Conservation (phyloP, 75 land plant genomes). For the Pinus tabuliformis region DNA sequence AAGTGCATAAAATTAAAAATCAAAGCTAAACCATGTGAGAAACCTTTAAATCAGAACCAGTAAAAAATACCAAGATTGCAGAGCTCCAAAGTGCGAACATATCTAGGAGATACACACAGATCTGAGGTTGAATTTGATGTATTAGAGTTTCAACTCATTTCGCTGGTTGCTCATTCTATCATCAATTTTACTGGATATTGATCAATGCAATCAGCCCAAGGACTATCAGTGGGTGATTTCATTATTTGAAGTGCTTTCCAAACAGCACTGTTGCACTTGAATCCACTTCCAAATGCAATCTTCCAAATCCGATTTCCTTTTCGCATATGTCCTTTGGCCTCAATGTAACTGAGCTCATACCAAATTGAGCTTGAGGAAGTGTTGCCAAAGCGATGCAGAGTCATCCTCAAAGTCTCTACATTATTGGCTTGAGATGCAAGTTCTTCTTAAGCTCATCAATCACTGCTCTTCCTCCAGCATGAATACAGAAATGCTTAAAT, state of each 20-base stretch:
- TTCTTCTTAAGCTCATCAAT: slow-evolving; percentile 55
- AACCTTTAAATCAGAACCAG: not conserved
- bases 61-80: not conserved
- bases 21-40: not conserved
- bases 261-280: no score
- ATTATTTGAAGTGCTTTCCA: not conserved
- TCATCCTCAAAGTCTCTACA: slow-evolving; percentile 43
- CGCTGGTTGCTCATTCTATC: no score
- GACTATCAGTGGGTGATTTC: no score
- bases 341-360: slow-evolving; percentile 44
- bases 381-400: slow-evolving; percentile 21
- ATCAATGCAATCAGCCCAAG: no score
- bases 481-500: slow-evolving; percentile 40
- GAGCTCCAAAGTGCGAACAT: not conserved
- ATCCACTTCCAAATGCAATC: no score
- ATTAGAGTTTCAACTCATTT: not conserved
- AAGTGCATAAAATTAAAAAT: not conserved
- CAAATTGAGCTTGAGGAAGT: slow-evolving; percentile 42
- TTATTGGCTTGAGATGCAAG: slow-evolving; percentile 26
- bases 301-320: no score
- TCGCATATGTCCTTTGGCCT: slow-evolving; percentile 36
- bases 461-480: slow-evolving; percentile 37
- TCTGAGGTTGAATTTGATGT: not conserved
- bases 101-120: not conserved
- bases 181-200: no score